phyloP scores from a whole-genome alignment of 306 rosid genomes.

The Acacia confusa region DNA sequence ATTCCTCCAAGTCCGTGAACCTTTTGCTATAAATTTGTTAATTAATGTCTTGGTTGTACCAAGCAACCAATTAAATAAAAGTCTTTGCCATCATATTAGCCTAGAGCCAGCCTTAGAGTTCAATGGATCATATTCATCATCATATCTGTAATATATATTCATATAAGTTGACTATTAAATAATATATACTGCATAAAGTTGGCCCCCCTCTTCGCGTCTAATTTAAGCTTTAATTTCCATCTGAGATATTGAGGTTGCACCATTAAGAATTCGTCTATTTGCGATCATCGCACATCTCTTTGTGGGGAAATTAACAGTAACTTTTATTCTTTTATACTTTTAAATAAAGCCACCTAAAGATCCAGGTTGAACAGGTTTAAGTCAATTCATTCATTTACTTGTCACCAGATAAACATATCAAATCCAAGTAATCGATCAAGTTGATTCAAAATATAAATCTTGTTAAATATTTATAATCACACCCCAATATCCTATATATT shows the following conservation, averaged over 20 bases:
- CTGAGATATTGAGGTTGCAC: background rate
- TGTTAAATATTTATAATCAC: too few relatives aligned
- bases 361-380: background rate
- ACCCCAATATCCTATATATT: too few relatives aligned
- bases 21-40: conserved; percentile 1
- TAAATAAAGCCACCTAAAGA: background rate
- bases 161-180: conserved; percentile 2
- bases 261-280: background rate
- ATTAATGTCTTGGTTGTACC: background rate
- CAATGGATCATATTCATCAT: background rate
- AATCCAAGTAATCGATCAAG: background rate
- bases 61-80: conserved; percentile 2
- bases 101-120: background rate
- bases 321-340: background rate
- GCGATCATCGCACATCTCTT: background rate
- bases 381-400: background rate
- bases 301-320: background rate
- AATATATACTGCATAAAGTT: too few relatives aligned
- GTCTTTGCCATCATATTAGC: background rate
- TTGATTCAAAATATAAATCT: background rate
- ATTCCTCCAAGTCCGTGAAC: background rate
- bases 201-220: background rate
- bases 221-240: background rate
- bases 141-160: background rate
- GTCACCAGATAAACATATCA: background rate